Base-by-base conservation (phyloP, 73 alveolate genomes). In the Paramecium octaurelia region DNA sequence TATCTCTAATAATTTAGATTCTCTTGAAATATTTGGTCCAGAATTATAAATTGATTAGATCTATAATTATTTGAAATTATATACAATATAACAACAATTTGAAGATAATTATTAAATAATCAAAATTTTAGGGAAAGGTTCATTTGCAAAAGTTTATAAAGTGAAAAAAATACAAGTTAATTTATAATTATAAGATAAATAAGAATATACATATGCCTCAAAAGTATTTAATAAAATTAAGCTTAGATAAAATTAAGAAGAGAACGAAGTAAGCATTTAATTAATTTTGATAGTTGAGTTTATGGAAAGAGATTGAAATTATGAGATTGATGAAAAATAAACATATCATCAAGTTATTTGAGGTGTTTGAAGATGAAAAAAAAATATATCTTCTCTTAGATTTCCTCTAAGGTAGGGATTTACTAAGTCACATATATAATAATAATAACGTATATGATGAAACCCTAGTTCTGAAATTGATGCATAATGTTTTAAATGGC, bases 61-160 rank as follows among this genome's bases (percentile, higher is more conserved):
- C 20, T 64, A 27, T 34, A 34, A 64, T 12, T 64, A 8, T 34
- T 14, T 64, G 12, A 64, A 64, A 27, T 34, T 14, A 64, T 75
- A 35, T 42, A 75, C 88, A 5, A 75, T 38, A 21, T 42, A 75
- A 36, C 14, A 29, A 18, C 21, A 75, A 9, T 75, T 75, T 34
- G 58, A 75, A 42, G 40, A 75, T 12, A 75, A 12, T 12, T 75
- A 38, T 38, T 29, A 75, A 42, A 75, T 42, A 14, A 38, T 80
- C 48, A 80, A 80, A 23, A 7, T 40, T 42, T 18, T 80, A 18
- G 99, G 99, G 16, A 97, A 94, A 93, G 99, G 99, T 18, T 92
- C 97, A 42, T 98, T 98, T 89, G 99, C 99, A 73, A 92, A 95
- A 46, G 99, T 98, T 46, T 80, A 92, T 70, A 97, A 98, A 93